Percentiles rank a stretch among this genome's conserved stretches.
These are phyloP conservation scores for Rhytidhysteron rufulum DNA, from an alignment of 2,329 filamentous ascomycete genomes.

Conservation along the genomic window DNA sequence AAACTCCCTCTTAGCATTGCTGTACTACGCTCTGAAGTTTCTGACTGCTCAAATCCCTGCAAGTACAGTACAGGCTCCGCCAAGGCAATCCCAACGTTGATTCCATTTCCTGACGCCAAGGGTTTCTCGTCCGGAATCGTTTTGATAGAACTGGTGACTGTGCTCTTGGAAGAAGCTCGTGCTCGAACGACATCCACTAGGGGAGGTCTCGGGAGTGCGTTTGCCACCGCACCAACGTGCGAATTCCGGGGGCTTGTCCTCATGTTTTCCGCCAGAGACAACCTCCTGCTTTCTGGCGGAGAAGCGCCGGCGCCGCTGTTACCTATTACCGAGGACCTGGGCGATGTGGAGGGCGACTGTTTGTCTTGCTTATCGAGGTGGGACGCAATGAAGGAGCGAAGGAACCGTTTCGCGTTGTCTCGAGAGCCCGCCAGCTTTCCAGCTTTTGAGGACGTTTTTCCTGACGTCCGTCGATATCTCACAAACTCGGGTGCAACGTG, in stretches of 20 bases:
- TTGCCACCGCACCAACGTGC: slow-evolving; percentile 36
- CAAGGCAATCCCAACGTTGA: slow-evolving; percentile 68
- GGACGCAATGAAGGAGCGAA: slow-evolving; percentile 44
- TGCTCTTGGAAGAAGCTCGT: slow-evolving; percentile 28
- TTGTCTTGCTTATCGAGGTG: slow-evolving; percentile 17
- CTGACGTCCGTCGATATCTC: slow-evolving; percentile 20
- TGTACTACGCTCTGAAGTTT: slow-evolving; percentile 61
- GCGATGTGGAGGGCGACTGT: slow-evolving; percentile 18
- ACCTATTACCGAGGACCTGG: slow-evolving; percentile 27
- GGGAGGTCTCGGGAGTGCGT: slow-evolving; percentile 37
- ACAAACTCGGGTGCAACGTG: slow-evolving; percentile 45
- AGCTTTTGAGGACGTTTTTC: slow-evolving; percentile 29
- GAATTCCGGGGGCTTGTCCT: slow-evolving; percentile 37
- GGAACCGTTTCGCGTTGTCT: slow-evolving; percentile 48
- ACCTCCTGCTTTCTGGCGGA: slow-evolving; percentile 23
- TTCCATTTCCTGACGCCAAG: slow-evolving; percentile 71
- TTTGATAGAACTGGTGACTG: slow-evolving; percentile 27
- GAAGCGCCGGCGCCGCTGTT: slow-evolving; percentile 22
- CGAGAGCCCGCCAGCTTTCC: slow-evolving; percentile 50
- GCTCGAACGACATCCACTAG: slow-evolving; percentile 39
- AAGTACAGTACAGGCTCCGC: slow-evolving; percentile 79
- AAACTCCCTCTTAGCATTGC: slow-evolving; percentile 83
- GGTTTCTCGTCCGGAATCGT: slow-evolving; percentile 57
- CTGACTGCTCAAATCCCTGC: slow-evolving; percentile 72
- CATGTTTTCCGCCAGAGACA: slow-evolving; percentile 34